These are phyloP conservation scores for Coleophoma cylindrospora DNA, from an alignment of 2,329 filamentous ascomycete species.

Conservation along the genomic window DNA sequence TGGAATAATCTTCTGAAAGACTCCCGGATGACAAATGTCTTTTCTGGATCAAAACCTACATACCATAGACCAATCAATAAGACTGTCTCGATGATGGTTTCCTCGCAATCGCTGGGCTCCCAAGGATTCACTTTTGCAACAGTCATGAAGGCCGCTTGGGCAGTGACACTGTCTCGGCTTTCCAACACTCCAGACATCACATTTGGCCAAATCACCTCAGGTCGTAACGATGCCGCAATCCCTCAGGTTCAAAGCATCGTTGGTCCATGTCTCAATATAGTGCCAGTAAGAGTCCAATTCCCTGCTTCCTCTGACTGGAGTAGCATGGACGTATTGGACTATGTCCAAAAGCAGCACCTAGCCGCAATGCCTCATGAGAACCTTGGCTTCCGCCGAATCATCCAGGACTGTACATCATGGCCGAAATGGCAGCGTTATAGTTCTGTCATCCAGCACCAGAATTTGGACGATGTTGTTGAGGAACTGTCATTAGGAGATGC, in stretches of 20 bases:
- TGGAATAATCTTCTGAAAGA: slow-evolving; percentile 7
- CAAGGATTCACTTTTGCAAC: slow-evolving; percentile 7
- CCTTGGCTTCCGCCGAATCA: slow-evolving; percentile 45
- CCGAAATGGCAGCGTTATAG: slow-evolving; percentile 48
- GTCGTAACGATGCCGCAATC: slow-evolving; percentile 31
- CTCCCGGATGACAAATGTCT: slow-evolving; percentile 39
- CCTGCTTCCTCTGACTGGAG: background rate
- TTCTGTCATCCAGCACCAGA: slow-evolving; percentile 47
- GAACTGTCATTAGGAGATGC: background rate
- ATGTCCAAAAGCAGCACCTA: slow-evolving; percentile 43
- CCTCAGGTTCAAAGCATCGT: slow-evolving; percentile 25
- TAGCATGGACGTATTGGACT: background rate
- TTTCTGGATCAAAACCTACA: background rate
- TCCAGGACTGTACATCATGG: slow-evolving; percentile 49
- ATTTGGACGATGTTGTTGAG: slow-evolving; percentile 12
- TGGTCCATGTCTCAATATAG: background rate
- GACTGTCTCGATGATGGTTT: background rate
- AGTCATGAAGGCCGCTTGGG: slow-evolving; percentile 26
- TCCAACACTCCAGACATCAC: slow-evolving; percentile 31
- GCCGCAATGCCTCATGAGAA: slow-evolving; percentile 43
- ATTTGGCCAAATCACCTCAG: slow-evolving; percentile 35
- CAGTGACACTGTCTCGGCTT: slow-evolving; percentile 30
- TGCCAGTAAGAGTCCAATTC: background rate
- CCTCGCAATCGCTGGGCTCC: background rate
- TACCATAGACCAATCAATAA: slow-evolving; percentile 1